Percentiles rank a stretch among this genome's conserved stretches.
phyloP scores from a whole-genome alignment of 2,329 filamentous ascomycete genomes.

The Graphilbum ipis-grandicollis region DNA sequence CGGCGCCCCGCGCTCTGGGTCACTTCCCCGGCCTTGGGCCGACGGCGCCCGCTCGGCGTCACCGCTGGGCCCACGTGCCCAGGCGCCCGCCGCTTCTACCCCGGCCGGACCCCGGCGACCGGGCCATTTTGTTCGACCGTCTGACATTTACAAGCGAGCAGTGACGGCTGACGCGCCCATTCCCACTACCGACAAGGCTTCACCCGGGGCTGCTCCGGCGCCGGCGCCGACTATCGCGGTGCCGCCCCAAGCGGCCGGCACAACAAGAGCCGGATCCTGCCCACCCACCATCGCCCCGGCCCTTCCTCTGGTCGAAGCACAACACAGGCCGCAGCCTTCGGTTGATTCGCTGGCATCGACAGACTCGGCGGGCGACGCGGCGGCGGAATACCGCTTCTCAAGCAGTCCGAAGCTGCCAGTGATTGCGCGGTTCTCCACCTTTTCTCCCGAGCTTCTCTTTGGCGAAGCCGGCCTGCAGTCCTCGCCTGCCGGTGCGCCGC shows the following conservation, averaged over 20 bases:
- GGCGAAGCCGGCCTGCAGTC: conserved; percentile 11
- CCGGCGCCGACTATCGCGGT: too few species aligned
- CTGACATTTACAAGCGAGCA: conserved; percentile 60
- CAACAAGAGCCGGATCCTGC: too few species aligned
- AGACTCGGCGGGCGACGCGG: background rate
- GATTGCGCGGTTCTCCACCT: conserved; percentile 39
- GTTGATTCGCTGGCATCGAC: background rate
- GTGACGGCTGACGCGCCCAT: background rate
- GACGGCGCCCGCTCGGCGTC: conserved; percentile 16
- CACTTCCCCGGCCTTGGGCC: conserved; percentile 15
- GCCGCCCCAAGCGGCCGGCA: too few species aligned
- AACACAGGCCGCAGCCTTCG: conserved; percentile 2
- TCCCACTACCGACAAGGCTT: background rate
- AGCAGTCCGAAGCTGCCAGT: conserved; percentile 41
- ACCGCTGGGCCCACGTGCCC: background rate
- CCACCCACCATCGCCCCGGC: background rate
- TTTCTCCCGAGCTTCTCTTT: conserved; percentile 41
- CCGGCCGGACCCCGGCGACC: conserved; percentile 23
- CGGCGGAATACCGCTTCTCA: conserved; percentile 21
- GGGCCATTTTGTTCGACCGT: conserved; percentile 50
- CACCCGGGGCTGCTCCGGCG: background rate
- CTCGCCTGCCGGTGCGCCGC: conserved; percentile 10
- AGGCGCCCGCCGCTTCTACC: conserved; percentile 21
- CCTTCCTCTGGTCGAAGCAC: too few species aligned
- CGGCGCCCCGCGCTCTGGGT: conserved; percentile 4